phyloP scores from a whole-genome alignment of 139 green algal genomes.

The Tetradesmus obliquus region DNA sequence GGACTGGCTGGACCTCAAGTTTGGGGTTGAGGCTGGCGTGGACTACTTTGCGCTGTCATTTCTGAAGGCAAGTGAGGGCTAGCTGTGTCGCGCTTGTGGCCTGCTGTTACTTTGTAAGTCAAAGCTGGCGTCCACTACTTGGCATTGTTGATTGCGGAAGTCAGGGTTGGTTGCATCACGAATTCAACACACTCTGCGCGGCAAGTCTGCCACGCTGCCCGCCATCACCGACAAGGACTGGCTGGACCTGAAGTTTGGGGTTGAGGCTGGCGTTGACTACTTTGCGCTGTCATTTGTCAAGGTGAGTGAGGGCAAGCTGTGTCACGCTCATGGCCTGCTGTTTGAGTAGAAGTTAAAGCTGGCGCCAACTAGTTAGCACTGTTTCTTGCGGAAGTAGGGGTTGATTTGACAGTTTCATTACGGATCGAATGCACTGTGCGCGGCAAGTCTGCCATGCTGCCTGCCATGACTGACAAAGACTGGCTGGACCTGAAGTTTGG shows the following conservation, averaged over 20 bases:
- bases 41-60: conserved; percentile 88
- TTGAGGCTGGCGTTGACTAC: conserved; percentile 81
- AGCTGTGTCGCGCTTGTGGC: too few species aligned
- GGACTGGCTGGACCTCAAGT: conserved; percentile 86
- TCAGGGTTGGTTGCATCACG: too few species aligned
- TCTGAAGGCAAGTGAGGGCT: conserved; percentile 48
- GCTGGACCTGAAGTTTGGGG: conserved; percentile 81
- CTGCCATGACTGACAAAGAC: conserved; percentile 86
- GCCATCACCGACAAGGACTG: conserved; percentile 89
- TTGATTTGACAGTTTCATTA: too few species aligned
- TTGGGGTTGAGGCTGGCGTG: conserved; percentile 72
- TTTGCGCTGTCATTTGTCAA: conserved; percentile 86
- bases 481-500: conserved; percentile 84
- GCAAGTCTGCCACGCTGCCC: conserved; percentile 84
- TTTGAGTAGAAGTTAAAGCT: too few species aligned
- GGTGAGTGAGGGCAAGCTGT: background rate
- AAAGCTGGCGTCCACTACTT: too few species aligned
- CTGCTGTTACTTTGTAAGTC: too few species aligned
- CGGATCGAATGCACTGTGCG: too few species aligned
- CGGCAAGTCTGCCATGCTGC: conserved; percentile 46
- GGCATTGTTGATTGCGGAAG: too few species aligned
- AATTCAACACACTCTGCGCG: conserved; percentile 55
- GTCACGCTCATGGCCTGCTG: background rate
- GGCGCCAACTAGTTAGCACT: too few species aligned
- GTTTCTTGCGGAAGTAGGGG: too few species aligned